Conservation (phyloP, 768 basidiomycete genomes). For the Ramaria rubella region DNA sequence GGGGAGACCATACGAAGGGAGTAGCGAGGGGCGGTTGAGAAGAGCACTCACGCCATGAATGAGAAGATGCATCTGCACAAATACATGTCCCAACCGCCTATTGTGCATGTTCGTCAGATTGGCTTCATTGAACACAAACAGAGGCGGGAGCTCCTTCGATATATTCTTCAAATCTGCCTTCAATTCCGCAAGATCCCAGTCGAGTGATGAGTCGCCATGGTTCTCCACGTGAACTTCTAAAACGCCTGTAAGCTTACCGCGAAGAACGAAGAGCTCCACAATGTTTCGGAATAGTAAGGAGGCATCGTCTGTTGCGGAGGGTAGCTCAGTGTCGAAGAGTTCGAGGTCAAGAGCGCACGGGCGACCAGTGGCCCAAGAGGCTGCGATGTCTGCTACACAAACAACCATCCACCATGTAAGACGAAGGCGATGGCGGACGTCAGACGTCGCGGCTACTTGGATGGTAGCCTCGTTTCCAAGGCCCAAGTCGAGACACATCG, state of each 20-base stretch:
- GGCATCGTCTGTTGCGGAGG: not conserved
- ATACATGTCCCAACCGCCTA: not conserved
- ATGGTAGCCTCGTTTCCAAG: conserved; percentile 11
- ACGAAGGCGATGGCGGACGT: conserved; percentile 2
- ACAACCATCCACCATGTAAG: conserved; percentile 11
- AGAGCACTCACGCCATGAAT: conserved; percentile 6
- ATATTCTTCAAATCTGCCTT: not conserved
- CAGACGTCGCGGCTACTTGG: conserved; percentile 1
- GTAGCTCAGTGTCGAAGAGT: conserved; percentile 2
- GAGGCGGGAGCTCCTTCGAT: not conserved
- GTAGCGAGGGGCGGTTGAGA: conserved; percentile 5
- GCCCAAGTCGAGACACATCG: conserved; percentile 9
- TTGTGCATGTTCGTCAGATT: not conserved
- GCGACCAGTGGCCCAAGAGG: conserved; percentile 4
- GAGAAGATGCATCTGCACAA: conserved; percentile 8
- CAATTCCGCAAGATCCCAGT: not conserved
- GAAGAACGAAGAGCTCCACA: not conserved
- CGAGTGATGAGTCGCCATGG: not conserved
- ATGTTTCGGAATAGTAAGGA: conserved; percentile 3
- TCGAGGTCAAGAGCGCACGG: not conserved
- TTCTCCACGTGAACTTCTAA: conserved; percentile 1
- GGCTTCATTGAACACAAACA: not conserved
- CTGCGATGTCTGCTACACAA: conserved; percentile 4
- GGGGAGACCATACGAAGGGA: not conserved
- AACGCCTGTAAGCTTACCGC: not conserved